Evolutionary conservation across 2,329 filamentous ascomycete species (phyloP).

Genomic region (Pseudogymnoascus sp.): DNA sequence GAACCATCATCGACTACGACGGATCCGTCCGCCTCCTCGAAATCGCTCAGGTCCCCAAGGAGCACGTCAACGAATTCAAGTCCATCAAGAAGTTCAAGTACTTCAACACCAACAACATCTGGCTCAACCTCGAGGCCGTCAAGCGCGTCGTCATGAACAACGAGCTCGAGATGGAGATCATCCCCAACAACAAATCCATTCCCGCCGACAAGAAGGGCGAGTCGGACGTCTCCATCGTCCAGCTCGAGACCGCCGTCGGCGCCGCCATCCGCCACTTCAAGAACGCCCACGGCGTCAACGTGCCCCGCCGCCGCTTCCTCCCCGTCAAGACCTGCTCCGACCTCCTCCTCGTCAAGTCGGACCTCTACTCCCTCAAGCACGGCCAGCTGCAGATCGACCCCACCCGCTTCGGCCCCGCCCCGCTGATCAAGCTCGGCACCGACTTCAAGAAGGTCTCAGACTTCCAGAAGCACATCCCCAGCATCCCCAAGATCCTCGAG

Average conservation of each 20-base stretch:
- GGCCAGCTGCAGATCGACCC: slow-evolving; percentile 96
- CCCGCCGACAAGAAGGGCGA: slow-evolving; percentile 99
- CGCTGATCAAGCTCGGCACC: slow-evolving; percentile 94
- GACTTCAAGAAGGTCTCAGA: slow-evolving; percentile 99
- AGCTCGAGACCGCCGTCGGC: slow-evolving; percentile 97
- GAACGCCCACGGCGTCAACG: slow-evolving; percentile 98
- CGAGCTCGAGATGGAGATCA: slow-evolving; percentile 99
- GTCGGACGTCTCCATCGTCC: slow-evolving; percentile 92
- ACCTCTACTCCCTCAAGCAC: slow-evolving; percentile 97
- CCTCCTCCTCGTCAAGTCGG: slow-evolving; percentile 98
- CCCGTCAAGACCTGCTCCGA: slow-evolving; percentile 99
- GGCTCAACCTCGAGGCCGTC: slow-evolving; percentile 95
- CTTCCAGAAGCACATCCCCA: slow-evolving; percentile 82
- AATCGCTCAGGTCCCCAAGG: slow-evolving; percentile 98
- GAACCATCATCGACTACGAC: slow-evolving; percentile 99
- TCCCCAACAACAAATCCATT: slow-evolving; percentile 98
- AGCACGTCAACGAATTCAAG: slow-evolving; percentile 99
- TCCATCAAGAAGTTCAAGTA: slow-evolving; percentile 99
- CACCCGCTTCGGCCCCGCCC: slow-evolving; percentile 91
- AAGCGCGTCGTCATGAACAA: slow-evolving; percentile 99
- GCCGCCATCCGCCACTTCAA: slow-evolving; percentile 98
- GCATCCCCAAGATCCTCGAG: slow-evolving; percentile 86
- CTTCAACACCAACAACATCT: slow-evolving; percentile 99
- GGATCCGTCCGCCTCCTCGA: slow-evolving; percentile 93
- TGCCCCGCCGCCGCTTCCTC: slow-evolving; percentile 94